These are phyloP conservation scores for Mortierella alpina DNA, from an alignment of 192 early-diverging fungal genomes.

Conservation along the genomic window DNA sequence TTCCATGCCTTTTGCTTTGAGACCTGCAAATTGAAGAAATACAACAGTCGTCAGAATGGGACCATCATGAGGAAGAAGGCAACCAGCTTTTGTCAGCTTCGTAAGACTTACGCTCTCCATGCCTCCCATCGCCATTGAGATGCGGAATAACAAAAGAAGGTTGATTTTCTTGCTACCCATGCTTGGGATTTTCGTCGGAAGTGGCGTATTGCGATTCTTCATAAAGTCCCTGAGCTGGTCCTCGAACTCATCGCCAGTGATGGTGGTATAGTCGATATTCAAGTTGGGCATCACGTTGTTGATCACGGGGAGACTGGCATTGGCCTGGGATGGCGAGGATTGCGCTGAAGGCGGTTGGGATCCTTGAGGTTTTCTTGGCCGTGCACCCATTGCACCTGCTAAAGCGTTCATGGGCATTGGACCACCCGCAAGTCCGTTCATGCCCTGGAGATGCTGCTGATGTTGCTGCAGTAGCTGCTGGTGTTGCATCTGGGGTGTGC, in stretches of 20 bases:
- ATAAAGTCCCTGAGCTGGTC: conserved; percentile 47
- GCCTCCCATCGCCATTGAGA: conserved; percentile 50
- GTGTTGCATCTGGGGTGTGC: too few relatives aligned
- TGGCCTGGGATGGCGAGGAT: conserved; percentile 46
- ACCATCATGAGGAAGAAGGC: neutral
- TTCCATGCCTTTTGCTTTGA: conserved; percentile 55
- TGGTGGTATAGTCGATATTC: conserved; percentile 44
- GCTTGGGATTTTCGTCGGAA: conserved; percentile 51
- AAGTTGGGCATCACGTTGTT: conserved; percentile 44
- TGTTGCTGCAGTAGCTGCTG: conserved; percentile 18
- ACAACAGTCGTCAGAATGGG: neutral
- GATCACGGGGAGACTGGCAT: conserved; percentile 42
- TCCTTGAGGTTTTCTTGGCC: conserved; percentile 40
- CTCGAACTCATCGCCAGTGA: conserved; percentile 47
- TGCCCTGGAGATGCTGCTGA: conserved; percentile 29
- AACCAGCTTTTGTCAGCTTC: too few relatives aligned
- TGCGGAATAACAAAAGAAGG: conserved; percentile 37
- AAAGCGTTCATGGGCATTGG: conserved; percentile 21
- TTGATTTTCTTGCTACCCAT: conserved; percentile 55
- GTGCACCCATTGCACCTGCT: conserved; percentile 11
- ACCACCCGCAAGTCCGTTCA: conserved; percentile 21
- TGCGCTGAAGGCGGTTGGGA: conserved; percentile 50
- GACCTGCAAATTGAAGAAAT: conserved; percentile 24
- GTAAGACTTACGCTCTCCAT: conserved; percentile 51
- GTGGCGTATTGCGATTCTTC: conserved; percentile 37